Base-by-base conservation (phyloP, 192 early-diverging fungal species). In the Entomortierella lignicola region DNA sequence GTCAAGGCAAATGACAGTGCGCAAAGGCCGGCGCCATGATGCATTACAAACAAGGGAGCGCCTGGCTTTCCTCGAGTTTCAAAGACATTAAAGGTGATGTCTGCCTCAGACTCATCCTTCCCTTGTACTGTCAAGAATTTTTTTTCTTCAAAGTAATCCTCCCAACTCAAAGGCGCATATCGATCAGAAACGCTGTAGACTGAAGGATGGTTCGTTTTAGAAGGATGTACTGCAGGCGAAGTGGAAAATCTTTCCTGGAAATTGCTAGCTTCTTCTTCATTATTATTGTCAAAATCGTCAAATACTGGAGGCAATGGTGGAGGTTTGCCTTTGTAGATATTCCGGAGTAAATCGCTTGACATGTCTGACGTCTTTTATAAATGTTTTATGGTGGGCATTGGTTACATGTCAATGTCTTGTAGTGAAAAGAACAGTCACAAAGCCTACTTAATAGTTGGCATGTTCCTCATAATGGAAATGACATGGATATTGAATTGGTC, bases 11-110 rank as follows among this genome's bases (percentile, higher is more conserved):
- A 95, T 0, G 91, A 87, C 30, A 92, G 74, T 0, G 82, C 92
- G 2, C 86, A 84, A 64, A 87, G 85, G 13, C 93, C 94, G 2
- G 92, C 94, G n/a, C 94, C 94, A 79, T 95, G 94, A 82, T 93
- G 93, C 68, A 93, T 79, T 30, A 94, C 84, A 84, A 94, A 93
- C 3, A 92, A 27, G 0, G 91, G 90, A n/a, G 85, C 86, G 39
- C 71, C 67, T 48, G 74, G 54, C 30, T 70, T 81, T 10, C 70
- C 69, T 26, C 32, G 37, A n/a, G 63, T 83, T 31, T 81, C 73
- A 59, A 83, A 87, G 41, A 77, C 69, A 20, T 72, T 71, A 82
- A 87, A 87, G n/a, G 80, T 63, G 60, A 85, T 72, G 50, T 69
- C 61, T 4, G 50, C 30, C 25, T 62, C 58, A 0, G n/a, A 32